These are phyloP conservation scores for Papiliotrema nemorosa DNA, from an alignment of 1,284 basidiomycete genomes.

Conservation along the genomic window DNA sequence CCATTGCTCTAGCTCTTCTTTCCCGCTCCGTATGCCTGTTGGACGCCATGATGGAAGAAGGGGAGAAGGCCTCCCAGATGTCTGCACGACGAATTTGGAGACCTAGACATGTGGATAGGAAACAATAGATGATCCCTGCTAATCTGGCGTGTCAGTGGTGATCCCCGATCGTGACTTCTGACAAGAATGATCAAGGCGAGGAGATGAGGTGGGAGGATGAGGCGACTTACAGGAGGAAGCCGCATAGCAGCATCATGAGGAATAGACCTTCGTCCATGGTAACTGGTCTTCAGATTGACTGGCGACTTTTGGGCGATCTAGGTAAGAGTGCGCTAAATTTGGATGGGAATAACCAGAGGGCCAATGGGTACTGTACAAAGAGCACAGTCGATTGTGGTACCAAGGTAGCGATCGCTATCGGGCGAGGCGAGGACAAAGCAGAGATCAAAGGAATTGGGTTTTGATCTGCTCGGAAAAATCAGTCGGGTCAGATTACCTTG, in stretches of 20 bases:
- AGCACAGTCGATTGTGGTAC: too few species aligned
- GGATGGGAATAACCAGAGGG: too few species aligned
- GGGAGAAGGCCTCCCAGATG: conserved; percentile 31
- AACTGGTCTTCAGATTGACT: neutral
- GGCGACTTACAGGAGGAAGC: conserved; percentile 31
- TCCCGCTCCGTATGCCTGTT: conserved; percentile 1
- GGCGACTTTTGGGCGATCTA: too few species aligned
- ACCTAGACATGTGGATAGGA: conserved; percentile 45
- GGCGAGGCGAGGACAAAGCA: too few species aligned
- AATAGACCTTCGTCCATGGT: conserved; percentile 41
- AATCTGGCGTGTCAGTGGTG: conserved; percentile 17
- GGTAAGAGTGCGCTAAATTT: too few species aligned
- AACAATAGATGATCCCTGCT: conserved; percentile 40
- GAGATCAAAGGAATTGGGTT: too few species aligned
- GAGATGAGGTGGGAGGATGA: neutral
- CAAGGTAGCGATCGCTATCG: too few species aligned
- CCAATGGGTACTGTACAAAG: too few species aligned
- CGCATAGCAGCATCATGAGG: conserved; percentile 31
- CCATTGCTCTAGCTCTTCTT: neutral
- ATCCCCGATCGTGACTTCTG: too few species aligned
- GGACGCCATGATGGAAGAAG: conserved; percentile 11
- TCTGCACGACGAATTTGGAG: conserved; percentile 37
- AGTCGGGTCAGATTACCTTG: too few species aligned
- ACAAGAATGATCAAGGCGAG: neutral
- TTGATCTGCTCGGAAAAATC: too few species aligned